These are phyloP conservation scores for Linum tenue DNA, from an alignment of 345 rosid species.

Conservation along the genomic window DNA sequence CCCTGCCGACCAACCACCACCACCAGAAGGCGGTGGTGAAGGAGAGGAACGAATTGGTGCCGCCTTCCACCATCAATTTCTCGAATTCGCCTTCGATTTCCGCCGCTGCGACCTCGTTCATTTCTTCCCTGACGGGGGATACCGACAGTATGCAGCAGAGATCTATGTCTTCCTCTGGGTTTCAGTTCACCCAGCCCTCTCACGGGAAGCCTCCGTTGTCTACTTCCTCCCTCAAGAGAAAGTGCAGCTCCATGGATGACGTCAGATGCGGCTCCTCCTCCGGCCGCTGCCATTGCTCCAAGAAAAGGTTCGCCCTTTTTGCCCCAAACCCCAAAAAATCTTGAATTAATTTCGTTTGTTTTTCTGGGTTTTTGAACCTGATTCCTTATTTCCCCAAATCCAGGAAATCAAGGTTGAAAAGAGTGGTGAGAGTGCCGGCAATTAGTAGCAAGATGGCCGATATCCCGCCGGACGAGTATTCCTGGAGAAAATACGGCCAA, in stretches of 20 bases:
- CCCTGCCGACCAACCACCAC: constrained; percentile 45
- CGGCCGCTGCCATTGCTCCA: constrained; percentile 82
- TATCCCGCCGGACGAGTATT: constrained; percentile 79
- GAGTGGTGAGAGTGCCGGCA: constrained; percentile 70
- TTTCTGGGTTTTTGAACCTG: background rate
- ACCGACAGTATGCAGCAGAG: constrained; percentile 50
- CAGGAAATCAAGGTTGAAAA: constrained; percentile 67
- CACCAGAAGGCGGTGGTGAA: constrained; percentile 11
- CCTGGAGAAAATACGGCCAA: constrained; percentile 97
- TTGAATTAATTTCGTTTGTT: background rate
- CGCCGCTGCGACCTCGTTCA: constrained; percentile 43
- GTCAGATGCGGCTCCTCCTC: constrained; percentile 58
- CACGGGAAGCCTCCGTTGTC: constrained; percentile 70
- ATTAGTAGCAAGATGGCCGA: constrained; percentile 79
- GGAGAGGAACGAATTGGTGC: constrained; percentile 32
- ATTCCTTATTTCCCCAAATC: background rate
- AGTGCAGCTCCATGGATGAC: constrained; percentile 61
- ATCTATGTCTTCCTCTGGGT: constrained; percentile 45
- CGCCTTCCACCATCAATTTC: constrained; percentile 37
- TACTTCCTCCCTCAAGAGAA: constrained; percentile 49
- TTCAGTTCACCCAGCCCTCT: constrained; percentile 52
- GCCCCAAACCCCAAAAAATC: background rate
- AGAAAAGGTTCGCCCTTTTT: constrained; percentile 51
- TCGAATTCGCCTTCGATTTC: constrained; percentile 45
- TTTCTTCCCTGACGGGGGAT: constrained; percentile 68